Conservation (phyloP, 1,284 basidiomycete genomes). For the Grifola frondosa region DNA sequence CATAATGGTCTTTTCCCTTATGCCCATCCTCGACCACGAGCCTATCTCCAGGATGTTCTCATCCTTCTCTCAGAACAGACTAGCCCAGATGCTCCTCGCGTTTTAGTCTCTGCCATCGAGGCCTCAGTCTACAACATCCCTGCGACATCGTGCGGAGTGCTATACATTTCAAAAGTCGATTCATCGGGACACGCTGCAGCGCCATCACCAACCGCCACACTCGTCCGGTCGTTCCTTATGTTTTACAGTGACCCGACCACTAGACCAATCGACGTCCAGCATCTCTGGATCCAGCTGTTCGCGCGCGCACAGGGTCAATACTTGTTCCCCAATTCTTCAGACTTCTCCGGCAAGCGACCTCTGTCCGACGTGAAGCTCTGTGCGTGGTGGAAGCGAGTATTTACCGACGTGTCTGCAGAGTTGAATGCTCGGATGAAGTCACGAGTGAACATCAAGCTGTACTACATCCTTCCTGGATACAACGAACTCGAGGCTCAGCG, state of each 20-base stretch:
- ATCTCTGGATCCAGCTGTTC: slow-evolving; percentile 86
- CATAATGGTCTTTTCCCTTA: slow-evolving; percentile 75
- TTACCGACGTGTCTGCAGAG: slow-evolving; percentile 55
- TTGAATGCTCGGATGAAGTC: slow-evolving; percentile 26
- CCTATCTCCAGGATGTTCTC: slow-evolving; percentile 74
- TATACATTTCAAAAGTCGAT: slow-evolving; percentile 95
- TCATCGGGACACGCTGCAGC: slow-evolving; percentile 75
- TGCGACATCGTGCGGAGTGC: slow-evolving; percentile 64
- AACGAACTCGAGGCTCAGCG: slow-evolving; percentile 68
- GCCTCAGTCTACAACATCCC: slow-evolving; percentile 79
- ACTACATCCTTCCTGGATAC: slow-evolving; percentile 76
- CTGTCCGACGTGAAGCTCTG: slow-evolving; percentile 82
- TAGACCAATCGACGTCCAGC: slow-evolving; percentile 51
- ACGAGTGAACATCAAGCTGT: slow-evolving; percentile 41
- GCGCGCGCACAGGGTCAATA: slow-evolving; percentile 92
- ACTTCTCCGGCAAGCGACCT: slow-evolving; percentile 73
- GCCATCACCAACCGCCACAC: slow-evolving; percentile 64
- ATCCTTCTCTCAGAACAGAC: slow-evolving; percentile 68
- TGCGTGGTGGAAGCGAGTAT: slow-evolving; percentile 87
- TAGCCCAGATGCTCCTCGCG: slow-evolving; percentile 43
- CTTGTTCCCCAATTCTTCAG: slow-evolving; percentile 89
- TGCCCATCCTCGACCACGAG: slow-evolving; percentile 59
- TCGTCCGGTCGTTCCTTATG: slow-evolving; percentile 67
- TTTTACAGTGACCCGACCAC: slow-evolving; percentile 72
- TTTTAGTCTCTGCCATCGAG: slow-evolving; percentile 82